Percentiles rank a stretch among this genome's conserved stretches.
Evolutionary conservation across 2,329 filamentous ascomycete genomes (phyloP).

Genomic region (Trichoderma gracile): DNA sequence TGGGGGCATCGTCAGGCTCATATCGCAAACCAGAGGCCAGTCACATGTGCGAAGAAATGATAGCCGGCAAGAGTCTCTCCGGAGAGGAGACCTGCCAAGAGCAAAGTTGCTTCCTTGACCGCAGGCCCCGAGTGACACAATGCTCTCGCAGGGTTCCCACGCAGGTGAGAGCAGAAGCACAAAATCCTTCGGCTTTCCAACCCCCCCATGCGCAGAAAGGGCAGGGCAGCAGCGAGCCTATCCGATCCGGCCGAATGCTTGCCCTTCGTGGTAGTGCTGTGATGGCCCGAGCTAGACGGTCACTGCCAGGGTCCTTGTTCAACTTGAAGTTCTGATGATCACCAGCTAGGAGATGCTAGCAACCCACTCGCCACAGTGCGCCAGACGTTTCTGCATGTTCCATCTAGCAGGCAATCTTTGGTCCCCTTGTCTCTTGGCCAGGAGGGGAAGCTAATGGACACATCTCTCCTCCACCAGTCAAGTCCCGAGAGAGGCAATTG

Average conservation of each 20-base stretch:
- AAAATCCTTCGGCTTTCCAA: slow-evolving; percentile 15
- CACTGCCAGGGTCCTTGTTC: slow-evolving; percentile 17
- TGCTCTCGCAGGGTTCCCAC: neutral
- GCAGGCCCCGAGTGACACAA: neutral
- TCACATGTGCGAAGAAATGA: neutral
- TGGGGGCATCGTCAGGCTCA: neutral
- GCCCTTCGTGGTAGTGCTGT: neutral
- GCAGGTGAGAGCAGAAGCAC: slow-evolving; percentile 1
- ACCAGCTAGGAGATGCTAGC: slow-evolving; percentile 24
- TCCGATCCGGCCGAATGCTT: slow-evolving; percentile 25
- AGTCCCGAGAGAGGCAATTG: neutral
- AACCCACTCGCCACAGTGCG: slow-evolving; percentile 25
- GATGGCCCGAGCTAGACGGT: slow-evolving; percentile 10
- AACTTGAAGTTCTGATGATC: slow-evolving; percentile 25
- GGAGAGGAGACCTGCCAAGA: neutral
- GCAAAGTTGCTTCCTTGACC: neutral
- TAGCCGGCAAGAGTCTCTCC: neutral
- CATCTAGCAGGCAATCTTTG: neutral
- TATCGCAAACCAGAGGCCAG: neutral
- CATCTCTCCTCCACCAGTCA: neutral
- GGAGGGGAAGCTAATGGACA: neutral
- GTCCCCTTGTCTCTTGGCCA: too few relatives aligned
- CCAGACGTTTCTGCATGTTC: slow-evolving; percentile 6
- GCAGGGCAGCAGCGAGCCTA: slow-evolving; percentile 3
- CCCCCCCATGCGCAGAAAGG: neutral